Evolutionary conservation across 2,329 filamentous ascomycete species (phyloP), one percentile per base, ranked within the genome.

Genomic region (Pestalotiopsis sp.): DNA sequence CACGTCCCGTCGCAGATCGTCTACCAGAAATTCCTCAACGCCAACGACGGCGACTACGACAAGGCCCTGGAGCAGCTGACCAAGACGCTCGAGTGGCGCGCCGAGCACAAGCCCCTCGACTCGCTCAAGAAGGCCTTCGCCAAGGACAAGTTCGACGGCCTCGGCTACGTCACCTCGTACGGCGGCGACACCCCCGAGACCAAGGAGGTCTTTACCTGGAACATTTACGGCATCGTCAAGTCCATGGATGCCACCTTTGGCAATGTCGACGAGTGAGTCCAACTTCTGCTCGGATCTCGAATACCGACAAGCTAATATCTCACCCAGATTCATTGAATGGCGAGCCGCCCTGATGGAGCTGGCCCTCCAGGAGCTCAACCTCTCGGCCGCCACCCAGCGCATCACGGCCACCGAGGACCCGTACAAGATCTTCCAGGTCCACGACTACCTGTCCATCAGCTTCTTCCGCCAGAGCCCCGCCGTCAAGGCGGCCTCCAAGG

Each of bases 11-110:
- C 92, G 61, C 91, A 92, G 77, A 90, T 97, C 73, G 88, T 98
- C 64, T 85, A 98, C 62, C 94, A 97, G 78, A 98, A 98, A 83
- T 98, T 94, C 82, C 88, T 98, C 67, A 93, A 94, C 73, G 95
- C 94, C 77, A 98, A 98, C 78, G 89, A 90, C 70, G 90, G 91
- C 70, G 90, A 97, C 75, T 78, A 93, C 6, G 83, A 84, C 65
- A 90, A 90, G 76, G 93, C 94, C 17, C 89, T 91, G 76, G 88
- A 91, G 66, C 94, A 98, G 82, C 88, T 98, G 58, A 84, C 83
- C 68, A 89, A 91, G 74, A 94, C 94, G 1, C 85, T 98, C 56
- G 86, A 91, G 72, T 98, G 94, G 94, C 89, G 95, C 69, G 92
- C 92, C 80, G 84, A 91, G 76, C 89, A 89, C 75, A 86, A 95